Evolutionary conservation across 495 filamentous ascomycete species (phyloP).

Genomic region (Penicillium salamii): DNA sequence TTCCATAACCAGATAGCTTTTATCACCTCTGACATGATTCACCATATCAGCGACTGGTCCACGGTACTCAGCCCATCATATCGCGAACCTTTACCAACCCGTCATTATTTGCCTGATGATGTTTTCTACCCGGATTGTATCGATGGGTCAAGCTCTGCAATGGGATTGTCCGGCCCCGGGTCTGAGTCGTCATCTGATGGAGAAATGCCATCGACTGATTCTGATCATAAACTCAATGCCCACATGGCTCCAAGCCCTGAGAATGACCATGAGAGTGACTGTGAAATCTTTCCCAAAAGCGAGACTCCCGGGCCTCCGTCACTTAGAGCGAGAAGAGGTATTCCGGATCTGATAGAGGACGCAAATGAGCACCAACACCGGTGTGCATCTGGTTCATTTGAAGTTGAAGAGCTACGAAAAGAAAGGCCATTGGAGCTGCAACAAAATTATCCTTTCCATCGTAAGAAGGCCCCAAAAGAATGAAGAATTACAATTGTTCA

Average conservation of each 20-base stretch:
- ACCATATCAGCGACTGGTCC: constrained; percentile 25
- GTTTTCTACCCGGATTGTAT: constrained; percentile 30
- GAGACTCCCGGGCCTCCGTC: neutral
- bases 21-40: constrained; percentile 29
- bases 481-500: no score
- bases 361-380: constrained; percentile 15
- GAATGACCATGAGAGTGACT: no score
- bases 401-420: no score
- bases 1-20: constrained; percentile 21
- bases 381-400: no score
- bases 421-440: neutral
- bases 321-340: neutral
- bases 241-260: no score
- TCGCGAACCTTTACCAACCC: neutral
- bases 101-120: constrained; percentile 17
- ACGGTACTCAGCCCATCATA: constrained; percentile 5
- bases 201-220: no score
- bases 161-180: neutral
- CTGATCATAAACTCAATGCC: neutral
- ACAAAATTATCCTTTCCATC: neutral
- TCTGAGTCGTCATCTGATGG: neutral
- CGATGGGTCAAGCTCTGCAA: constrained; percentile 4
- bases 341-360: constrained; percentile 18
- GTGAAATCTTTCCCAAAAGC: neutral
- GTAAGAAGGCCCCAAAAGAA: no score